Conservation (phyloP, 1,284 basidiomycete genomes). For the Inonotus hispidus region DNA sequence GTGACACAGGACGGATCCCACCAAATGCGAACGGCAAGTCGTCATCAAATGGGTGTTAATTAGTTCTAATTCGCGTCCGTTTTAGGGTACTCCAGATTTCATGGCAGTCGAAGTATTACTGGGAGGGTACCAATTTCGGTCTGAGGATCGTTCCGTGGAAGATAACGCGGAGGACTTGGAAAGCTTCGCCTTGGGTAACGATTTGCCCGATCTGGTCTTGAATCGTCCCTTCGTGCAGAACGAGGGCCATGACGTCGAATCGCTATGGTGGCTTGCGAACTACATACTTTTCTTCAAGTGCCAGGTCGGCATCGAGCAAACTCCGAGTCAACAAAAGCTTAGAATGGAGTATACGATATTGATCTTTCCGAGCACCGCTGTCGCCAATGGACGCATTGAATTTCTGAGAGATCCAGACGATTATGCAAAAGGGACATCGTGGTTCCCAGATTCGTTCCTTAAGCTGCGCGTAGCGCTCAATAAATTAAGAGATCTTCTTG, state of each 20-base stretch:
- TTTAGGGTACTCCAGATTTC: constrained; percentile 1
- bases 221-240: not conserved
- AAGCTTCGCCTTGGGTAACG: too few relatives aligned
- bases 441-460: too few relatives aligned
- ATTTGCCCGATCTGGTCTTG: too few relatives aligned
- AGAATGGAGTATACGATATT: not conserved
- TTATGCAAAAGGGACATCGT: too few relatives aligned
- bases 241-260: not conserved
- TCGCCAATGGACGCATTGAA: too few relatives aligned
- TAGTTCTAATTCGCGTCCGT: not conserved
- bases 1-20: not conserved
- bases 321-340: not conserved
- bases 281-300: not conserved
- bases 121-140: not conserved
- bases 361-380: not conserved
- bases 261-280: not conserved
- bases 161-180: too few relatives aligned
- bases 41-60: not conserved
- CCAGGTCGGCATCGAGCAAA: not conserved
- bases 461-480: too few relatives aligned
- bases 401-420: too few relatives aligned
- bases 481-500: too few relatives aligned
- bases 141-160: too few relatives aligned
- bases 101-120: constrained; percentile 2
- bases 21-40: not conserved